A percentile compares a stretch with the other conserved stretches of the same genome.
phyloP scores from a whole-genome alignment of 108 stramenopile species.

The Discostella pseudostelligera region DNA sequence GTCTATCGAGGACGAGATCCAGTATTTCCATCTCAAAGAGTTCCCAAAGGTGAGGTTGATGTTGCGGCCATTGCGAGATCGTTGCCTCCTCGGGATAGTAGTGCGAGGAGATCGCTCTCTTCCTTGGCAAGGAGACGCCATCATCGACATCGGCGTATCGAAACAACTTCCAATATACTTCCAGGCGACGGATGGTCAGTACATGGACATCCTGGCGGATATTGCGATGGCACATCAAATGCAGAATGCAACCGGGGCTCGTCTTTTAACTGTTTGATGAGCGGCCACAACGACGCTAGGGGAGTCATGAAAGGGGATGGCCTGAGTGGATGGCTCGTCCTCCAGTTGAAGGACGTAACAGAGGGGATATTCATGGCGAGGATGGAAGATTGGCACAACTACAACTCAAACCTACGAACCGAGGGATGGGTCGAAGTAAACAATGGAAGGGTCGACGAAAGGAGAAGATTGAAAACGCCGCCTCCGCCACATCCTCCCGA shows the following conservation, averaged over 20 bases:
- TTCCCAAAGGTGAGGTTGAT: slow-evolving; percentile 37
- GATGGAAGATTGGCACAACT: slow-evolving; percentile 6
- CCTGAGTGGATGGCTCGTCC: slow-evolving; percentile 51
- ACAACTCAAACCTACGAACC: slow-evolving; percentile 25
- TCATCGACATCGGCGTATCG: not conserved
- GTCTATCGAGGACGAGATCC: slow-evolving; percentile 35
- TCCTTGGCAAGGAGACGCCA: not conserved
- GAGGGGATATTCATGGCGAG: slow-evolving; percentile 53
- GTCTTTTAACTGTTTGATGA: slow-evolving; percentile 34
- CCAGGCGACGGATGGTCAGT: slow-evolving; percentile 53
- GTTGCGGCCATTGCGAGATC: slow-evolving; percentile 40
- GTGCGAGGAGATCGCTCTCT: slow-evolving; percentile 3
- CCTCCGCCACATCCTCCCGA: slow-evolving; percentile 20
- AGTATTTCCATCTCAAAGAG: slow-evolving; percentile 18
- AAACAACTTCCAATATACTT: too few relatives aligned
- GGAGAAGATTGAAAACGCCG: slow-evolving; percentile 26
- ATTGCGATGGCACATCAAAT: slow-evolving; percentile 56
- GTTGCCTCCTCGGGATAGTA: slow-evolving; percentile 10
- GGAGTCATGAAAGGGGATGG: slow-evolving; percentile 36
- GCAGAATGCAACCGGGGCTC: slow-evolving; percentile 30
- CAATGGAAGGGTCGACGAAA: slow-evolving; percentile 17
- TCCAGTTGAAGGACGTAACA: slow-evolving; percentile 42
- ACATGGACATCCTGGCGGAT: slow-evolving; percentile 23
- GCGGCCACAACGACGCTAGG: slow-evolving; percentile 47
- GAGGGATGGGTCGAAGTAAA: slow-evolving; percentile 37